A percentile compares a stretch with the other conserved stretches of the same genome.
Evolutionary conservation across 164 flowering plant genomes (phyloP).

Genomic region (Macadamia tetraphylla): DNA sequence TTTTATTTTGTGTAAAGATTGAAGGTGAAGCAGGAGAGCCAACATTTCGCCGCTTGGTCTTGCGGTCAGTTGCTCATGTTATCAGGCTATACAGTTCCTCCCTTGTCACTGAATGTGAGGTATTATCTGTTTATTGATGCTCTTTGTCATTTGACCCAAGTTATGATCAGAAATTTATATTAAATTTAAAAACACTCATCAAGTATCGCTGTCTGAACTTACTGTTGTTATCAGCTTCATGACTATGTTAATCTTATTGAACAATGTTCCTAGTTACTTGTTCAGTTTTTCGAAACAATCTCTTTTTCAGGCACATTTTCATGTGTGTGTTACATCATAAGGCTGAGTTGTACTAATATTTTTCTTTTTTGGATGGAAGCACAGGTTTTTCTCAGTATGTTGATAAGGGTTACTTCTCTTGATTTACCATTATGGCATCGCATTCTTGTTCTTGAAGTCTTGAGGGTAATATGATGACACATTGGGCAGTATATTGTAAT

Average conservation of each 20-base stretch:
- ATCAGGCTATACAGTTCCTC: slow-evolving; percentile 89
- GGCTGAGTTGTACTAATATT: not conserved
- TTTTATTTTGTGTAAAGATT: slow-evolving; percentile 26
- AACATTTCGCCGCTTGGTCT: slow-evolving; percentile 83
- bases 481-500: not conserved
- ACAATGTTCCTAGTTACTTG: not conserved
- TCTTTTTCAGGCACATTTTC: too few relatives aligned
- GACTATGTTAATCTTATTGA: not conserved
- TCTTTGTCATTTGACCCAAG: not conserved
- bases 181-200: not conserved
- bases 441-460: slow-evolving; percentile 94
- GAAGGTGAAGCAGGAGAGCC: slow-evolving; percentile 98
- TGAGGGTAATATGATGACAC: slow-evolving; percentile 63
- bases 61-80: slow-evolving; percentile 94
- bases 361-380: slow-evolving; percentile 7
- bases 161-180: not conserved
- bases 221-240: slow-evolving; percentile 1
- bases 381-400: slow-evolving; percentile 98
- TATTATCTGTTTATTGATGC: slow-evolving; percentile 18
- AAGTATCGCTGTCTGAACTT: too few relatives aligned
- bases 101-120: slow-evolving; percentile 95
- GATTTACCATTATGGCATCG: slow-evolving; percentile 98
- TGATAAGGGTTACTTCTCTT: slow-evolving; percentile 69
- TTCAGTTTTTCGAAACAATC: too few relatives aligned
- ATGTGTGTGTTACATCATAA: too few relatives aligned